Evolutionary conservation across 345 rosid genomes (phyloP).

Genomic region (Citrus medica): DNA sequence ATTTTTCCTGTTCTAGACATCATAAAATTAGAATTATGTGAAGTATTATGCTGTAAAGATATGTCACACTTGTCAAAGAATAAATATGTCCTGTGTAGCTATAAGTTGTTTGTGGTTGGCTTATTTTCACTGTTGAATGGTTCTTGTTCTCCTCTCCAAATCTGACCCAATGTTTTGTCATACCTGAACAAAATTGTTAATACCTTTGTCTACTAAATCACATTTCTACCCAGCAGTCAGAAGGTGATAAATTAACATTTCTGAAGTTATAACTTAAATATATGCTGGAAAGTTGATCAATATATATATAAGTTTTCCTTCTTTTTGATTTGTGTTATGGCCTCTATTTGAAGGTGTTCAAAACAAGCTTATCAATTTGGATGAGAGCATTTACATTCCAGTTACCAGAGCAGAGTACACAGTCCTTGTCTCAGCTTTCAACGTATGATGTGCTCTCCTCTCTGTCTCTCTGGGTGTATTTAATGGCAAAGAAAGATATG

Average conservation of each 20-base stretch:
- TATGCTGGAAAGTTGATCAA: background rate
- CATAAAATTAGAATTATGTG: background rate
- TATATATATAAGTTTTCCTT: slow-evolving; percentile 8
- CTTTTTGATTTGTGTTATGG: slow-evolving; percentile 14
- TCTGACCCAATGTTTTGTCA: background rate
- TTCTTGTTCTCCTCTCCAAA: background rate
- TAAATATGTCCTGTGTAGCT: background rate
- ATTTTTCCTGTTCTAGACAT: background rate
- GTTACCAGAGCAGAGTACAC: slow-evolving; percentile 76
- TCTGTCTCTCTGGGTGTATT: background rate
- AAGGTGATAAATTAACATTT: background rate
- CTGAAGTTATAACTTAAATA: background rate
- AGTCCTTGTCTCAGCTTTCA: slow-evolving; percentile 71
- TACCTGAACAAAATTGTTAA: background rate
- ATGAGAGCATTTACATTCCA: slow-evolving; percentile 82
- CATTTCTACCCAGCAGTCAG: background rate
- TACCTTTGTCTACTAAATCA: background rate
- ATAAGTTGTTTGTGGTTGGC: background rate
- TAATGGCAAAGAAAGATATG: background rate
- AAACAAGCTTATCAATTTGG: slow-evolving; percentile 70
- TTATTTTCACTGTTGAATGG: background rate
- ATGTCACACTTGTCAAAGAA: background rate
- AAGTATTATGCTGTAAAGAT: background rate
- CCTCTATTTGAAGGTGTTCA: slow-evolving; percentile 61
- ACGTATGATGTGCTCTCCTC: slow-evolving; percentile 38